A percentile compares a stretch with the other conserved stretches of the same genome.
Conservation (phyloP, 805 yeast genomes). For the Ogataea nonfermentans region DNA sequence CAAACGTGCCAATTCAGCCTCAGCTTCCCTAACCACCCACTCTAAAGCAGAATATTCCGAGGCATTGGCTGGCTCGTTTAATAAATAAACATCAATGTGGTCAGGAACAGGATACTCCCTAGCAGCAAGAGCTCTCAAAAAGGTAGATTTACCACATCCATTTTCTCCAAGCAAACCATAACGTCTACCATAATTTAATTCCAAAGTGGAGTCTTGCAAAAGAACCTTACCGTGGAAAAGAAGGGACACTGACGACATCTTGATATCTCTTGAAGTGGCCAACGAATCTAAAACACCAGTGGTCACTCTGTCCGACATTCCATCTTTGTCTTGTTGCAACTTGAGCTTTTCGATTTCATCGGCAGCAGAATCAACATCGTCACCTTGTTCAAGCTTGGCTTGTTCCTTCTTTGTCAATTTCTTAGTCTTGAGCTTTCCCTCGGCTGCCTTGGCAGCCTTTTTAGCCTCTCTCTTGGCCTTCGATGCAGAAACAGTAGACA, state of each 20-base stretch:
- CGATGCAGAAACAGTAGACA: conserved; percentile 72
- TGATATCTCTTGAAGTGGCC: conserved; percentile 89
- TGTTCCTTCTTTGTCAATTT: conserved; percentile 60
- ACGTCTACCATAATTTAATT: conserved; percentile 95
- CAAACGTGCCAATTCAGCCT: conserved; percentile 82
- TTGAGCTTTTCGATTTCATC: conserved; percentile 82
- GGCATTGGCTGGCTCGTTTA: conserved; percentile 98
- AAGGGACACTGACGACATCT: conserved; percentile 83
- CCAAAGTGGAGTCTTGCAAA: conserved; percentile 87
- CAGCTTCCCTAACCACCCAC: conserved; percentile 97
- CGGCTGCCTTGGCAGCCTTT: conserved; percentile 88
- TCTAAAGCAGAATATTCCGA: conserved; percentile 89
- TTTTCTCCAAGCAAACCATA: conserved; percentile 97
- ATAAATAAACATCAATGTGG: conserved; percentile 82
- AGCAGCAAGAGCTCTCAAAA: conserved; percentile 89
- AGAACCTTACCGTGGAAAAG: conserved; percentile 97
- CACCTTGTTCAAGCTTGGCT: conserved; percentile 40
- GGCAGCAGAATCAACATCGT: conserved; percentile 61
- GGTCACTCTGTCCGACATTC: conserved; percentile 93
- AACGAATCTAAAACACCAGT: conserved; percentile 95
- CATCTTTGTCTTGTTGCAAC: conserved; percentile 90
- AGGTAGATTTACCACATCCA: conserved; percentile 98
- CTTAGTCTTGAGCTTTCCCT: conserved; percentile 62
- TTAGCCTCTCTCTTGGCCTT: conserved; percentile 98
- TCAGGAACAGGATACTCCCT: conserved; percentile 96